These are phyloP conservation scores for Sonneratia caseolaris DNA, from an alignment of 345 rosid genomes.

Conservation along the genomic window DNA sequence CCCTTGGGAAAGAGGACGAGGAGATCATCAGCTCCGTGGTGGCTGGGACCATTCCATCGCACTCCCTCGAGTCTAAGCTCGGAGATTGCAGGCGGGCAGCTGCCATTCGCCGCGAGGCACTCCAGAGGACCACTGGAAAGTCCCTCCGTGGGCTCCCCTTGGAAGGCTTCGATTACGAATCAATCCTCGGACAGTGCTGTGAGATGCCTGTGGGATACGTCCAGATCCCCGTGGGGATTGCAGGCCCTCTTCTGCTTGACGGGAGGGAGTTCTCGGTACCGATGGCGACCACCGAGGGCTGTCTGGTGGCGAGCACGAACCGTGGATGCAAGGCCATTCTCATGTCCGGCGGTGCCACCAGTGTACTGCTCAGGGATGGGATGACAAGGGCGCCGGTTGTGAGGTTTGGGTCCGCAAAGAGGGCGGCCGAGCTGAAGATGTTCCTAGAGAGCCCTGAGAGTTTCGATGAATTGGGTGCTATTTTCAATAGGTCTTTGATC, in stretches of 20 bases:
- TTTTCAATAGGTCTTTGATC: constrained; percentile 38
- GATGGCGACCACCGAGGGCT: constrained; percentile 76
- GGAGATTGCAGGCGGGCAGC: constrained; percentile 61
- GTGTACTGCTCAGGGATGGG: constrained; percentile 42
- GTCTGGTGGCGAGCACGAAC: constrained; percentile 65
- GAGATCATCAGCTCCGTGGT: constrained; percentile 38
- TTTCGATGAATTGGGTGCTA: constrained; percentile 28
- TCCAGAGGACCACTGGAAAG: constrained; percentile 44
- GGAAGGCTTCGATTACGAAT: constrained; percentile 53
- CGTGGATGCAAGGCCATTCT: constrained; percentile 72
- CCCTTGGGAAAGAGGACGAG: constrained; percentile 35
- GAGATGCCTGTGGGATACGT: constrained; percentile 74
- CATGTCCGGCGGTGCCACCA: constrained; percentile 46
- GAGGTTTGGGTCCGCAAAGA: constrained; percentile 35
- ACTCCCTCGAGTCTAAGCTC: constrained; percentile 50
- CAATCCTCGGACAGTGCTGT: constrained; percentile 68
- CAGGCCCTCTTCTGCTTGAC: constrained; percentile 57
- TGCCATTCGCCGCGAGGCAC: constrained; percentile 44
- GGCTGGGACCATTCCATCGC: constrained; percentile 41
- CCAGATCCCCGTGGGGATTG: constrained; percentile 74
- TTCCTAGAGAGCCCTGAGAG: constrained; percentile 49
- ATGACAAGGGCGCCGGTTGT: constrained; percentile 74
- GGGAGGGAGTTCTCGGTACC: constrained; percentile 55
- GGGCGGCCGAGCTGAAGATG: constrained; percentile 52
- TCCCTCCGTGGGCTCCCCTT: constrained; percentile 49